Conservation (phyloP, 164 flowering plant species). For the Dillenia turbinata region DNA sequence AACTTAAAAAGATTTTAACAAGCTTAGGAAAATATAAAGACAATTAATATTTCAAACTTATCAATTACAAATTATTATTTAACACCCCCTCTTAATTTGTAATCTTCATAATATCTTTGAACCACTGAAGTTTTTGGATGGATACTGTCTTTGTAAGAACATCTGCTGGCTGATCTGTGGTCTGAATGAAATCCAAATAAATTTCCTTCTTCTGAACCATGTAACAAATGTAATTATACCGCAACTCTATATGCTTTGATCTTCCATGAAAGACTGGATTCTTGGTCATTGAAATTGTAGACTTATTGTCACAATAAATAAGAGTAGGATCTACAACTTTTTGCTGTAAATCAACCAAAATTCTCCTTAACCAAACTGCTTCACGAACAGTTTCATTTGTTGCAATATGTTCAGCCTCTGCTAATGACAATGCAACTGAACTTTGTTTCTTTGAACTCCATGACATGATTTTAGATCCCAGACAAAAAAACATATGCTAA, state of each 20-base stretch:
- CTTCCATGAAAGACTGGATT: neutral
- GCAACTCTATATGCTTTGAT: neutral
- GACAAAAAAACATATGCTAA: neutral
- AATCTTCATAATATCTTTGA: too few relatives aligned
- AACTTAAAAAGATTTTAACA: too few relatives aligned
- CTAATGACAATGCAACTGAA: neutral
- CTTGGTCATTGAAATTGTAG: conserved; percentile 2
- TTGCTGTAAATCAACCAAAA: neutral
- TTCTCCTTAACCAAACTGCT: neutral
- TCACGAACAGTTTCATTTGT: neutral
- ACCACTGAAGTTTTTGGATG: too few relatives aligned
- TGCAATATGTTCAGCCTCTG: conserved; percentile 1
- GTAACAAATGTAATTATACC: neutral
- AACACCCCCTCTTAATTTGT: too few relatives aligned
- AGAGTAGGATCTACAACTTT: neutral
- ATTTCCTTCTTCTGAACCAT: too few relatives aligned
- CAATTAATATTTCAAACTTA: too few relatives aligned
- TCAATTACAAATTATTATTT: too few relatives aligned
- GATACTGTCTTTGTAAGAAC: too few relatives aligned
- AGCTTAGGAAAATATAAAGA: too few relatives aligned
- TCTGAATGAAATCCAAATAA: too few relatives aligned
- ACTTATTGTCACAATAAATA: neutral
- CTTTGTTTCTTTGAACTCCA: neutral
- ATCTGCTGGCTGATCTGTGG: too few relatives aligned
- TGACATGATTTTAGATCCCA: neutral